A percentile compares a stretch with the other conserved stretches of the same genome.
Evolutionary conservation across 257 asterid genomes (phyloP).

Genomic region (Solanum pimpinellifolium): DNA sequence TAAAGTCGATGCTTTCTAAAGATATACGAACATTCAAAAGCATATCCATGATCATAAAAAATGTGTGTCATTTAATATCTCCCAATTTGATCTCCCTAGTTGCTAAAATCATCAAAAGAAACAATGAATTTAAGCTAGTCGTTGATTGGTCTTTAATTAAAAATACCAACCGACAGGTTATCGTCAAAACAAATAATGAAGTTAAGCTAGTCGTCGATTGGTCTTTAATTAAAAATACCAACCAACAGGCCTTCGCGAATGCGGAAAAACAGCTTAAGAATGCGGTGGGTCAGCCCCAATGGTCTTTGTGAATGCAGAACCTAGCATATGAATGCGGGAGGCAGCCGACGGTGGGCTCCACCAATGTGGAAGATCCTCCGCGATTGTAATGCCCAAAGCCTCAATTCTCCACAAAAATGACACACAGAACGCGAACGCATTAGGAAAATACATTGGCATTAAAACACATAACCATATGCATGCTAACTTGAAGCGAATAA

Average conservation of each 20-base stretch:
- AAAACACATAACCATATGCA: not conserved
- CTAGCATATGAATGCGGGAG: not conserved
- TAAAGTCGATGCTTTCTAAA: not conserved
- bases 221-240: too few relatives aligned
- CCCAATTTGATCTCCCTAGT: not conserved
- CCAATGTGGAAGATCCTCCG: not conserved
- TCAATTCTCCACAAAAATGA: not conserved
- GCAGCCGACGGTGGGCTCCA: not conserved
- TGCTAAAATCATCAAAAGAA: too few relatives aligned
- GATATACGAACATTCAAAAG: too few relatives aligned
- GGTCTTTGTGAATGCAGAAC: too few relatives aligned
- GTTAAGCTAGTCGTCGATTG: not conserved
- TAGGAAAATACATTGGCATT: not conserved
- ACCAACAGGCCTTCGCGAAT: not conserved
- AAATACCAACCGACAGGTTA: not conserved
- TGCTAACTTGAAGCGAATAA: not conserved
- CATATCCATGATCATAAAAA: not conserved
- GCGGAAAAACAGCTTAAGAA: not conserved
- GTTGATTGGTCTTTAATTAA: too few relatives aligned
- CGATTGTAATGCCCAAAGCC: not conserved
- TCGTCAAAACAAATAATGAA: too few relatives aligned
- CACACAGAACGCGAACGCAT: not conserved
- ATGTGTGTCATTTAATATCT: not conserved
- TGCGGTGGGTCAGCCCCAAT: not conserved
- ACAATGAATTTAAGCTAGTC: too few relatives aligned